Percentiles rank a stretch among this genome's conserved stretches.
Evolutionary conservation across 2,329 filamentous ascomycete genomes (phyloP).

Genomic region (Aspergillus tanneri): DNA sequence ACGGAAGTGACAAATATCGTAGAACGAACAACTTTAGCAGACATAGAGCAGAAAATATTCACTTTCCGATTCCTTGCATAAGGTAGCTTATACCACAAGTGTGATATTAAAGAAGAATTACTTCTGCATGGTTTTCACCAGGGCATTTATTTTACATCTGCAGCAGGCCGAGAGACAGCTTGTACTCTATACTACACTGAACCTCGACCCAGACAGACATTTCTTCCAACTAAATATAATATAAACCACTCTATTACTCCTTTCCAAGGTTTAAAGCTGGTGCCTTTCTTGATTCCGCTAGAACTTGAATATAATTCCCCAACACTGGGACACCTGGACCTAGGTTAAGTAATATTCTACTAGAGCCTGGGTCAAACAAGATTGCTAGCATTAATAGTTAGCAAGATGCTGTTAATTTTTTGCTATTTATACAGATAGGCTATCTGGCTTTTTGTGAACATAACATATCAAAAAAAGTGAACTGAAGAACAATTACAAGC

Average conservation of each 20-base stretch:
- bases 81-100: conserved; percentile 29
- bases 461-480: conserved; percentile 22
- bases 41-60: conserved; percentile 29
- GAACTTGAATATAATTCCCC: conserved; percentile 16
- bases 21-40: conserved; percentile 25
- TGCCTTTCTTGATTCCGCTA: conserved; percentile 19
- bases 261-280: conserved; percentile 27
- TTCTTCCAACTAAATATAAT: conserved; percentile 26
- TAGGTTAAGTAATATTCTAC: conserved; percentile 28
- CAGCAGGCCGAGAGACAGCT: conserved; percentile 28
- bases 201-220: conserved; percentile 27
- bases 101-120: conserved; percentile 20
- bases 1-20: conserved; percentile 27
- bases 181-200: conserved; percentile 23
- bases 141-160: conserved; percentile 24
- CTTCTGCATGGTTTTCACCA: conserved; percentile 20
- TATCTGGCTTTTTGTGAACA: conserved; percentile 30
- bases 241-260: conserved; percentile 25
- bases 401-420: conserved; percentile 29
- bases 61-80: conserved; percentile 28
- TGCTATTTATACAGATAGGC: conserved; percentile 27
- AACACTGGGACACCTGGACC: conserved; percentile 28
- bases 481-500: conserved; percentile 22
- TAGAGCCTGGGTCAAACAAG: conserved; percentile 25
- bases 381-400: conserved; percentile 30